Evolutionary conservation across 2,329 filamentous ascomycete genomes (phyloP).

Genomic region (Geoglossum cookeanum): DNA sequence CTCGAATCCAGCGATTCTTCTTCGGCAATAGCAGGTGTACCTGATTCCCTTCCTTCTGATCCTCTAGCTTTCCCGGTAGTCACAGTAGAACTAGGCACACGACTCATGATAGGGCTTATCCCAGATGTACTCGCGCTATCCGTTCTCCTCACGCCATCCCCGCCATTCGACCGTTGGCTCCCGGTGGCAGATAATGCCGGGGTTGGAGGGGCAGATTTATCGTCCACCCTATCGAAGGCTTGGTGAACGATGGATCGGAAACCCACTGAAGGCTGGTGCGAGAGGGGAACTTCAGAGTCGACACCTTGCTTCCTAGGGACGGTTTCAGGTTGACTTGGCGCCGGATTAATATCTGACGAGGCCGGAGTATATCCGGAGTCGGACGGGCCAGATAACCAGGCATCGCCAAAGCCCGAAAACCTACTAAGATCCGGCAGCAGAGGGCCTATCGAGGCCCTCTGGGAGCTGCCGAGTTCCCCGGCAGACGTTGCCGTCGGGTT

Average conservation of each 20-base stretch:
- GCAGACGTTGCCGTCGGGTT: not conserved
- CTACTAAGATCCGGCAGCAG: conserved; percentile 38
- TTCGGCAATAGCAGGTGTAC: conserved; percentile 12
- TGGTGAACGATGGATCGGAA: conserved; percentile 42
- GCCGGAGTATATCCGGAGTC: not conserved
- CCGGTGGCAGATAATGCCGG: conserved; percentile 26
- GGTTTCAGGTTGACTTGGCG: conserved; percentile 3
- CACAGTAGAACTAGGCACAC: conserved; percentile 27
- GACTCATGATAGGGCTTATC: conserved; percentile 47
- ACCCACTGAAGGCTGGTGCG: conserved; percentile 34
- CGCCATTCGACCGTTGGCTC: conserved; percentile 17
- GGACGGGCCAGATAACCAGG: conserved; percentile 27
- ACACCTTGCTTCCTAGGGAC: conserved; percentile 1
- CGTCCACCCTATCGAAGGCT: conserved; percentile 41
- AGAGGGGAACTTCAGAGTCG: conserved; percentile 17
- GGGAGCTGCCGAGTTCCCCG: not conserved
- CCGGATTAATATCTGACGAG: not conserved
- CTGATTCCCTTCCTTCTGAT: conserved; percentile 16
- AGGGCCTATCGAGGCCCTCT: conserved; percentile 26
- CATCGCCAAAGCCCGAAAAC: conserved; percentile 40
- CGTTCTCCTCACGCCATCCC: conserved; percentile 31
- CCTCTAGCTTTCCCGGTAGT: conserved; percentile 33
- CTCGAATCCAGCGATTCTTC: not conserved
- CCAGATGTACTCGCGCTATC: conserved; percentile 42
- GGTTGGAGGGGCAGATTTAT: conserved; percentile 31